These are phyloP conservation scores for Aspergillus fijiensis DNA, from an alignment of 2,329 filamentous ascomycete species.

Conservation along the genomic window DNA sequence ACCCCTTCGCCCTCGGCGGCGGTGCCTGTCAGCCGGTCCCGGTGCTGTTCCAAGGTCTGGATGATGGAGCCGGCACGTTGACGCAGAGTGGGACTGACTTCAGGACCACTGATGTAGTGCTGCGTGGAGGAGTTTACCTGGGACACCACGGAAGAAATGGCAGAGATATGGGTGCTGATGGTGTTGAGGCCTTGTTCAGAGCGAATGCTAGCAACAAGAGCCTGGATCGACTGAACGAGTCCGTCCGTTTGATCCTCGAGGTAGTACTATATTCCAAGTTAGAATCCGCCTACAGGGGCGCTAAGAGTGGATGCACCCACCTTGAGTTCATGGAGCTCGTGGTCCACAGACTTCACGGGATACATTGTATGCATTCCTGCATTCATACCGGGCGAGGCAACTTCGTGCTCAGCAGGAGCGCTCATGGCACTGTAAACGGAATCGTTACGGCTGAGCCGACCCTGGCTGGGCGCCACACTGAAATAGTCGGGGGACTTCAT, in stretches of 20 bases:
- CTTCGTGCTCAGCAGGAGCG: conserved; percentile 54
- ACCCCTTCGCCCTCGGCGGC: conserved; percentile 62
- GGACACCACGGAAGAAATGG: conserved; percentile 69
- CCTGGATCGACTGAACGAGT: conserved; percentile 76
- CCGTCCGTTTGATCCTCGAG: conserved; percentile 79
- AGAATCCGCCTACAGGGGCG: conserved; percentile 17
- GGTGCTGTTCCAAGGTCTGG: conserved; percentile 58
- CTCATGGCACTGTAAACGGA: conserved; percentile 73
- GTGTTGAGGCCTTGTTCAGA: conserved; percentile 62
- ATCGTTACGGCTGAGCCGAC: conserved; percentile 62
- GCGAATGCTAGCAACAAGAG: conserved; percentile 72
- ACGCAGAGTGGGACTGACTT: conserved; percentile 49
- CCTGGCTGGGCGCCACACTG: conserved; percentile 52
- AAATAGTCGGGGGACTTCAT: conserved; percentile 70
- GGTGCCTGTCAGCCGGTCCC: conserved; percentile 64
- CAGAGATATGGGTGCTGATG: conserved; percentile 67
- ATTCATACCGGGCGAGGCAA: conserved; percentile 32
- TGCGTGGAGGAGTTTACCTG: conserved; percentile 69
- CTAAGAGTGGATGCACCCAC: conserved; percentile 36
- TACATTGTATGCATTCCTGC: conserved; percentile 38
- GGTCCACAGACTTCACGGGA: conserved; percentile 44
- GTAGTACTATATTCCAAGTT: conserved; percentile 58
- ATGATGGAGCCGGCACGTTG: conserved; percentile 46
- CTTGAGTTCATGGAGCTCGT: conserved; percentile 61
- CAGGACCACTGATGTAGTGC: conserved; percentile 51